A percentile compares a stretch with the other conserved stretches of the same genome.
Evolutionary conservation across 2,329 filamentous ascomycete genomes (phyloP).

Genomic region (Microcera coccophila): DNA sequence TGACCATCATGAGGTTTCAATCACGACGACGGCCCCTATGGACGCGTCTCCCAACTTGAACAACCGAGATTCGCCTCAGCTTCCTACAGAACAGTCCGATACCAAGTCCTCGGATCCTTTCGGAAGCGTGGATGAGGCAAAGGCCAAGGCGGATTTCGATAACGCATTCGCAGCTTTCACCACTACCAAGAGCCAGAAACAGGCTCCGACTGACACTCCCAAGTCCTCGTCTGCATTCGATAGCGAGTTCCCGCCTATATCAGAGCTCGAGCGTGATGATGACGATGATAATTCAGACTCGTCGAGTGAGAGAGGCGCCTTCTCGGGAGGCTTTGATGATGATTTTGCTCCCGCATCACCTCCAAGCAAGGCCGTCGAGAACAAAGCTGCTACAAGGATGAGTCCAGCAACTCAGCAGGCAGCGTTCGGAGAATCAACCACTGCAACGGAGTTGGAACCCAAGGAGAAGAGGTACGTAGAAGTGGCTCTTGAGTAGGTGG

Average conservation of each 20-base stretch:
- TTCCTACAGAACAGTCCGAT: slow-evolving; percentile 15
- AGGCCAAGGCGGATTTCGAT: slow-evolving; percentile 78
- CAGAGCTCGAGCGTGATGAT: slow-evolving; percentile 70
- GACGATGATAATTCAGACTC: slow-evolving; percentile 77
- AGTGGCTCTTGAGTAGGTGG: no score
- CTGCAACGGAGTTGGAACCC: slow-evolving; percentile 20
- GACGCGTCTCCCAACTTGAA: slow-evolving; percentile 16
- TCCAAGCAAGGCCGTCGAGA: slow-evolving; percentile 30
- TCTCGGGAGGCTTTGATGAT: slow-evolving; percentile 92
- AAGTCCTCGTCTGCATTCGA: slow-evolving; percentile 55
- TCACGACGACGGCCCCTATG: slow-evolving; percentile 32
- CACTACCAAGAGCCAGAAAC: slow-evolving; percentile 47
- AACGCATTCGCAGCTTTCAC: slow-evolving; percentile 77
- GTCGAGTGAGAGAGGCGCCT: slow-evolving; percentile 66
- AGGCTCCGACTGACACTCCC: slow-evolving; percentile 37
- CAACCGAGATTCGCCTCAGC: slow-evolving; percentile 18
- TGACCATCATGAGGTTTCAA: slow-evolving; percentile 29
- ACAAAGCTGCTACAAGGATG: slow-evolving; percentile 15
- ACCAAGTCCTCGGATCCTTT: slow-evolving; percentile 47
- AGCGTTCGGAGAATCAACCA: slow-evolving; percentile 3
- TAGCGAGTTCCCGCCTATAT: slow-evolving; percentile 88
- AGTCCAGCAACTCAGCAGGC: slow-evolving; percentile 1
- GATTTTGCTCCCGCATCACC: slow-evolving; percentile 72
- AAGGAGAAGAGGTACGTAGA: slow-evolving; percentile 24
- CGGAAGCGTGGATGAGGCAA: slow-evolving; percentile 48